Evolutionary conservation across 768 basidiomycete species (phyloP).

Genomic region (Tricholoma sp.): DNA sequence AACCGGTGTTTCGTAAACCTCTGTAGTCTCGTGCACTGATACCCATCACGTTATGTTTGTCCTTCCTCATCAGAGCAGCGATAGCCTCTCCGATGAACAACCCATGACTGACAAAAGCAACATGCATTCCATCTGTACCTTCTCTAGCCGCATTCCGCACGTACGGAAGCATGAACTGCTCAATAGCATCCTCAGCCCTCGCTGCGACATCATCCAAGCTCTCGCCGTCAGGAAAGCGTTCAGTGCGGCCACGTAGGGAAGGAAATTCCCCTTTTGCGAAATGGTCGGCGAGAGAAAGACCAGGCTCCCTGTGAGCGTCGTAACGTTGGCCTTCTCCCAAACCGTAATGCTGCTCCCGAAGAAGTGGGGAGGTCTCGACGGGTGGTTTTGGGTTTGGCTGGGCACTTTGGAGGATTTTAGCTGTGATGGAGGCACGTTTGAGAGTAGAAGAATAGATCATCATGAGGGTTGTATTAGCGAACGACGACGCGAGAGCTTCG

Average conservation of each 20-base stretch:
- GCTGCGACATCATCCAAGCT: slow-evolving; percentile 54
- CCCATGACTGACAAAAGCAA: slow-evolving; percentile 75
- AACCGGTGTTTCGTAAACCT: slow-evolving; percentile 65
- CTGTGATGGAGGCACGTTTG: slow-evolving; percentile 59
- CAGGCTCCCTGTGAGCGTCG: slow-evolving; percentile 24
- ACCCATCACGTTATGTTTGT: slow-evolving; percentile 21
- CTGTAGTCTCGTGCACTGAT: slow-evolving; percentile 28
- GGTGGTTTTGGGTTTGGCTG: slow-evolving; percentile 44
- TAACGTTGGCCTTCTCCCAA: slow-evolving; percentile 61
- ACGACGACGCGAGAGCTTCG: slow-evolving; percentile 50
- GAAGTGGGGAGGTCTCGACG: slow-evolving; percentile 41
- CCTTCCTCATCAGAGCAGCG: slow-evolving; percentile 41
- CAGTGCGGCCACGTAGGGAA: slow-evolving; percentile 34
- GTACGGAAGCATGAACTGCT: slow-evolving; percentile 51
- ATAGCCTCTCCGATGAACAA: slow-evolving; percentile 61
- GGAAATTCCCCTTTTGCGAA: slow-evolving; percentile 52
- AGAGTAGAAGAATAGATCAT: slow-evolving; percentile 65
- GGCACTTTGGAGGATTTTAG: slow-evolving; percentile 45
- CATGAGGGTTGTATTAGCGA: slow-evolving; percentile 42
- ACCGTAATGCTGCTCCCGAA: slow-evolving; percentile 71
- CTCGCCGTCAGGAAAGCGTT: slow-evolving; percentile 70
- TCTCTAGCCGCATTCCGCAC: slow-evolving; percentile 36
- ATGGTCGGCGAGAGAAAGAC: slow-evolving; percentile 40
- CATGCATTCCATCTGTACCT: slow-evolving; percentile 36
- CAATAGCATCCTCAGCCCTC: slow-evolving; percentile 48